Conservation (phyloP, 2,329 filamentous ascomycete species). For the Orbilia quercus region DNA sequence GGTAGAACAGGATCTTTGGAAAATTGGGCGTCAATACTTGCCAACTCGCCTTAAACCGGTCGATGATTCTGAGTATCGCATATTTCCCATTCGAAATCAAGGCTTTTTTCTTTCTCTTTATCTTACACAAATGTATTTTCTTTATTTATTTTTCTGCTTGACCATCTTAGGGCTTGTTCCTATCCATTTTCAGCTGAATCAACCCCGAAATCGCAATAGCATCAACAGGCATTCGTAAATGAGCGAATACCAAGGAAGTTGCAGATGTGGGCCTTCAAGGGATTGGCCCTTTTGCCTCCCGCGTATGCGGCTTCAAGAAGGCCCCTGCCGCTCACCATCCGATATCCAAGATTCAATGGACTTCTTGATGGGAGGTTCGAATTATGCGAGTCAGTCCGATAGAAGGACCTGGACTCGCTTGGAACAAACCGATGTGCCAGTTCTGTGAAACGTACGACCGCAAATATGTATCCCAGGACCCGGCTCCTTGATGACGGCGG, state of each 20-base stretch:
- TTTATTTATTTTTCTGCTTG: not conserved
- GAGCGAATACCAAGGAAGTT: not conserved
- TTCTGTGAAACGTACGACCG: not conserved
- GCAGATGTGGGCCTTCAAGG: constrained; percentile 10
- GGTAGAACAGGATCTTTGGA: not conserved
- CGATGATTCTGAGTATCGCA: too few relatives aligned
- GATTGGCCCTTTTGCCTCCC: constrained; percentile 42
- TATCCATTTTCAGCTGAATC: constrained; percentile 30
- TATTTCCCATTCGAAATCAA: too few relatives aligned
- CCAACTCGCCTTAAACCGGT: too few relatives aligned
- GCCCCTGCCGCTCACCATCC: constrained; percentile 21
- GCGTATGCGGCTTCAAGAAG: constrained; percentile 44
- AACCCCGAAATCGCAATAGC: constrained; percentile 15
- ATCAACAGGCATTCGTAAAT: constrained; percentile 11
- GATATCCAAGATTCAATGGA: constrained; percentile 33
- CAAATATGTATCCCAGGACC: not conserved
- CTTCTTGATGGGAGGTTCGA: constrained; percentile 19
- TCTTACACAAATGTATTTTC: constrained; percentile 16
- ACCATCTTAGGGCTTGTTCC: not conserved
- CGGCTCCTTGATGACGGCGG: constrained; percentile 9
- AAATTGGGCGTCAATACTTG: too few relatives aligned
- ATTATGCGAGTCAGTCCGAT: constrained; percentile 43
- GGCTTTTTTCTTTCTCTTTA: too few relatives aligned
- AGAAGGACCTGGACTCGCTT: constrained; percentile 16
- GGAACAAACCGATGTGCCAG: not conserved